Evolutionary conservation across 805 yeast species (phyloP).

Genomic region (Diddensiella caesifluorescens): DNA sequence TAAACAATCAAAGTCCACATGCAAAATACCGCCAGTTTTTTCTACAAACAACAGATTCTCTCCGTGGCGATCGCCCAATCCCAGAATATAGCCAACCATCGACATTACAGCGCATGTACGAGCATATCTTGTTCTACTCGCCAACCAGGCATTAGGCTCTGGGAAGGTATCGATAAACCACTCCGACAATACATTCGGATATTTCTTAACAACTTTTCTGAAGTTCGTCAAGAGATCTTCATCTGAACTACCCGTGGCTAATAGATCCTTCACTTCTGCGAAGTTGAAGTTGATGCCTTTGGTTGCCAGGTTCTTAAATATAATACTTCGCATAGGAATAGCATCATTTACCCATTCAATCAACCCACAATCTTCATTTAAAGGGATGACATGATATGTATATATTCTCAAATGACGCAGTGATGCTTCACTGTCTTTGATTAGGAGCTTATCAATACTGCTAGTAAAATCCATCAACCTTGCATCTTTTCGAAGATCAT

Average conservation of each 20-base stretch:
- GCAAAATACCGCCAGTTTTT: constrained; percentile 72
- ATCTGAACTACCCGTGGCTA: constrained; percentile 25
- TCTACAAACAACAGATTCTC: constrained; percentile 79
- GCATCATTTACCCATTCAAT: constrained; percentile 86
- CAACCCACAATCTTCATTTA: constrained; percentile 81
- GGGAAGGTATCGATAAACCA: constrained; percentile 91
- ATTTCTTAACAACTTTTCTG: constrained; percentile 31
- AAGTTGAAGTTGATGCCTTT: constrained; percentile 35
- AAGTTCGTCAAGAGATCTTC: constrained; percentile 37
- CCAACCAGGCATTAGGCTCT: constrained; percentile 84
- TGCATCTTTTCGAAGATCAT: constrained; percentile 93
- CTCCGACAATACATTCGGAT: constrained; percentile 55
- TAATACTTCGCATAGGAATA: constrained; percentile 61
- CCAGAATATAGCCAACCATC: constrained; percentile 88
- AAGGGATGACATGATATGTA: constrained; percentile 83
- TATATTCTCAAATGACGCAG: constrained; percentile 65
- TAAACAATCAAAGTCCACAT: constrained; percentile 94
- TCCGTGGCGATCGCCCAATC: constrained; percentile 93
- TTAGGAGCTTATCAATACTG: constrained; percentile 70
- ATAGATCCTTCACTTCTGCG: constrained; percentile 25
- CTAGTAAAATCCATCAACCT: constrained; percentile 88
- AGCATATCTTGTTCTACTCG: constrained; percentile 65
- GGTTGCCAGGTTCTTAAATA: constrained; percentile 41
- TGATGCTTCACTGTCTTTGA: constrained; percentile 63
- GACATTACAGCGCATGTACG: constrained; percentile 94